These are phyloP conservation scores for Clavariopsis aquatica DNA, from an alignment of 495 filamentous ascomycete genomes.

Conservation along the genomic window DNA sequence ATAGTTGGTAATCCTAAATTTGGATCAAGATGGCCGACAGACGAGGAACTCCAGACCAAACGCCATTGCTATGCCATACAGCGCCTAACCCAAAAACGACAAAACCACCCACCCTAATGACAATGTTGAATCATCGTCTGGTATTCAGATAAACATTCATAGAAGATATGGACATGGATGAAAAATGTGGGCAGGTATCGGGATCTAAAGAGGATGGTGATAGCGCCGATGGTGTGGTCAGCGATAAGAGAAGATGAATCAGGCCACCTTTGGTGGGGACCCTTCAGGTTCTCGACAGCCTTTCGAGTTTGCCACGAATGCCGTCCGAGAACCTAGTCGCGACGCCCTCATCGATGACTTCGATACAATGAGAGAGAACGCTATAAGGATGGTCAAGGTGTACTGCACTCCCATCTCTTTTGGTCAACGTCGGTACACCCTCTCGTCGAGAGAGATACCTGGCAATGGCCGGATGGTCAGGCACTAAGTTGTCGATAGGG, in stretches of 20 bases:
- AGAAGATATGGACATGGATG: too few species aligned
- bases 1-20: not conserved
- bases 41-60: not conserved
- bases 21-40: not conserved
- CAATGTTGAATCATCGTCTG: not conserved
- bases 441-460: conserved; percentile 46
- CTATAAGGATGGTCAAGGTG: conserved; percentile 40
- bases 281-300: conserved; percentile 37
- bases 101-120: not conserved
- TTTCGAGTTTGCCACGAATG: conserved; percentile 45
- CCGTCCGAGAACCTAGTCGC: conserved; percentile 48
- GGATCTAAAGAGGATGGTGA: not conserved
- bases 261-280: not conserved
- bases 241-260: conserved; percentile 1
- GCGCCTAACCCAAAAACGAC: not conserved
- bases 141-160: not conserved
- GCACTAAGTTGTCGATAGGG: conserved; percentile 43
- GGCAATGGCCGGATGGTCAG: conserved; percentile 45
- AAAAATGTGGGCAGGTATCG: not conserved
- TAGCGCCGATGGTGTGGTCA: not conserved
- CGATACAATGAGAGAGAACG: conserved; percentile 46
- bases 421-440: conserved; percentile 45
- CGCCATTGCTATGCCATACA: not conserved
- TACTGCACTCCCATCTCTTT: conserved; percentile 44
- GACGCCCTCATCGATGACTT: conserved; percentile 46